Base-by-base conservation (phyloP, 805 yeast genomes). In the Cephaloascus fragrans region DNA sequence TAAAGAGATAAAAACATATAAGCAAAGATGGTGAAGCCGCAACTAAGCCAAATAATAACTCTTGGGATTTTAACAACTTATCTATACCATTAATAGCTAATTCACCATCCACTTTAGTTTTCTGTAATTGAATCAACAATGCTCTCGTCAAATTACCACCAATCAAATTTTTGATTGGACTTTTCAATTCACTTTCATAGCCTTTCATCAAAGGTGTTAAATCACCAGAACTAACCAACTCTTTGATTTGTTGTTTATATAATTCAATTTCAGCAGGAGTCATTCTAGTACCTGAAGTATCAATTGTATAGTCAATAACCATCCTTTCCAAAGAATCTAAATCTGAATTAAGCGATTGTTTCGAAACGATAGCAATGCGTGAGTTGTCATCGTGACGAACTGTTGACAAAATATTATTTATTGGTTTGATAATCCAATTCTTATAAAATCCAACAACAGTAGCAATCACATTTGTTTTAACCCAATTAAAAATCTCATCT, bases 61-160 rank as follows among this genome's bases (percentile, higher is more conserved):
- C 95, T 61, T 90, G 98, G 37, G 93, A 81, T 56, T 87, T 83
- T 35, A 93, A 69, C 47, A 90, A 64, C 53, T 84, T 81, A 59
- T 93, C 97, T 44, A 93, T 89, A 6, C 97, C 97, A 48, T 73
- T 76, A 44, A 90, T 73, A 0, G 96, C 97, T 4, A 88, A 64
- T 29, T 84, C 88, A 6, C 95, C 96, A 56, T 90, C 98, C 4
- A 93, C 97, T 59, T 90, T 90, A 10, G 95, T 82, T 60, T 93
- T 90, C 57, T 90, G 98, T n/a, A 93, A 67, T 57, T 93, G 97
- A 44, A 90, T 89, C 51, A 93, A 62, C 35, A 93, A 57, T 14
- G 89, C 78, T 39, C 95, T 70, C 6, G 88, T 58, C 46, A 90
- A 69, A 41, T 79, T 75, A 3, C 97, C 98, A 12, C 61, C 59